Conservation (phyloP, 805 yeast species). For the Monosporozyma aerobia region DNA sequence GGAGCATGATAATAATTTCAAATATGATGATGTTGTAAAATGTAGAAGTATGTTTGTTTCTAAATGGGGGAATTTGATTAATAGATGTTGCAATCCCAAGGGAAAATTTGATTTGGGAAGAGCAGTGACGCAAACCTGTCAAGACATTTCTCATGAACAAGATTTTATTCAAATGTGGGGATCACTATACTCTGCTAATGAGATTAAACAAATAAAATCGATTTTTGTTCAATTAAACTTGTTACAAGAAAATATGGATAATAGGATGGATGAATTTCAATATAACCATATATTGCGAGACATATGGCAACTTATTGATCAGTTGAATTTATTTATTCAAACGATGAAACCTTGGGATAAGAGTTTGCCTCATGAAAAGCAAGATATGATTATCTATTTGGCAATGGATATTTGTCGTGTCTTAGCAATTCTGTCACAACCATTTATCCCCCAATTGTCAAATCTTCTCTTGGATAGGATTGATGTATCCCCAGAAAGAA, state of each 20-base stretch:
- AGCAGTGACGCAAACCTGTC: constrained; percentile 26
- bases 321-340: constrained; percentile 62
- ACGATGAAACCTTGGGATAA: constrained; percentile 67
- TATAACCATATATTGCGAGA: constrained; percentile 46
- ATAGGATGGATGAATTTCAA: constrained; percentile 38
- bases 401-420: constrained; percentile 69
- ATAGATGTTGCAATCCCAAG: constrained; percentile 55
- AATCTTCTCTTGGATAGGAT: constrained; percentile 50
- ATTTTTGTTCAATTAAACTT: constrained; percentile 30
- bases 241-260: constrained; percentile 34
- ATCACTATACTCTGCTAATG: neutral
- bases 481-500: constrained; percentile 37
- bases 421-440: constrained; percentile 53
- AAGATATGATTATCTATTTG: constrained; percentile 48
- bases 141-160: neutral
- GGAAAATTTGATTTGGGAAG: constrained; percentile 50
- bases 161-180: neutral
- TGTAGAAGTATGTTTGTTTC: constrained; percentile 63
- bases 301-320: constrained; percentile 51
- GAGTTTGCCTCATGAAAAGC: constrained; percentile 22
- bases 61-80: constrained; percentile 72
- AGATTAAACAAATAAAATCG: constrained; percentile 11
- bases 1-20: constrained; percentile 71
- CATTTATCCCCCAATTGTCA: constrained; percentile 65
- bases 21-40: constrained; percentile 42